Evolutionary conservation across 2,329 filamentous ascomycete species (phyloP).

Genomic region (Teratosphaeria gauchensis): DNA sequence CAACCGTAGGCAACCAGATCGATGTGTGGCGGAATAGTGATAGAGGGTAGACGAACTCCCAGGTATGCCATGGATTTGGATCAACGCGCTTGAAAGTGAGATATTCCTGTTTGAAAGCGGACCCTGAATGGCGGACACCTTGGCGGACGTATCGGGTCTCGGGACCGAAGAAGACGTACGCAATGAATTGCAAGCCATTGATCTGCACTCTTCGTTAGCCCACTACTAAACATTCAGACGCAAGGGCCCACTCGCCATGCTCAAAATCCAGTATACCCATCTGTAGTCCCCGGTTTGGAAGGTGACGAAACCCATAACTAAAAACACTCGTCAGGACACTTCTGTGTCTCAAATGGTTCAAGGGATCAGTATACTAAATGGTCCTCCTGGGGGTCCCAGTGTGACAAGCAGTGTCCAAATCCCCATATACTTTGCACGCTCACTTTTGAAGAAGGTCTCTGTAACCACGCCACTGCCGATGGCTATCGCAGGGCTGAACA

Average conservation of each 20-base stretch:
- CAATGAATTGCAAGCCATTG: constrained; percentile 47
- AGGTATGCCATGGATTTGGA: constrained; percentile 37
- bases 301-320: constrained; percentile 35
- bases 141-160: constrained; percentile 47
- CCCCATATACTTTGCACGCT: constrained; percentile 47
- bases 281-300: constrained; percentile 42
- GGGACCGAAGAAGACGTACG: constrained; percentile 46
- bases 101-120: constrained; percentile 38
- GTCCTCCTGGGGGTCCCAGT: constrained; percentile 36
- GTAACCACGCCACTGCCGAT: constrained; percentile 50
- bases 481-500: constrained; percentile 42
- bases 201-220: constrained; percentile 27
- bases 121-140: constrained; percentile 25
- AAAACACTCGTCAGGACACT: no score
- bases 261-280: constrained; percentile 35
- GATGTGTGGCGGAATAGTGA: constrained; percentile 37
- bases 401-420: constrained; percentile 48
- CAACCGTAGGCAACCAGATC: constrained; percentile 41
- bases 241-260: constrained; percentile 34
- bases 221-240: background rate
- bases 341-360: no score
- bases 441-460: constrained; percentile 48
- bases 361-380: constrained; percentile 16
- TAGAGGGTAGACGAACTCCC: constrained; percentile 46
- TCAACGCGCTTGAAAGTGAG: constrained; percentile 43